Conservation (phyloP, 257 asterid genomes). For the Anisodus tanguticus region DNA sequence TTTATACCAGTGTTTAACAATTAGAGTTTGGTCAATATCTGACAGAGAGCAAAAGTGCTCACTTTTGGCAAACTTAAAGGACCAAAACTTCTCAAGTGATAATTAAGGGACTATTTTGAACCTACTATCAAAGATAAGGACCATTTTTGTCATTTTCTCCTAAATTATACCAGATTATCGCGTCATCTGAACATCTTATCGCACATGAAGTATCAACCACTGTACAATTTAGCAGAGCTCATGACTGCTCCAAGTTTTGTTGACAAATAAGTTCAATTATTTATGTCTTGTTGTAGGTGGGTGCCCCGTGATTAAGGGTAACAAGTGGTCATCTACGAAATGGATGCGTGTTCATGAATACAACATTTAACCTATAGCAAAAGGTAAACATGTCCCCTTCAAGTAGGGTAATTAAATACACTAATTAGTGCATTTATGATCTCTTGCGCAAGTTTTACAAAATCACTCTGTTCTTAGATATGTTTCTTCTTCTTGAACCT, state of each 20-base stretch:
- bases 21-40: too few relatives aligned
- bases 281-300: constrained; percentile 40
- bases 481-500: constrained; percentile 4
- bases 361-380: constrained; percentile 32
- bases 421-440: neutral
- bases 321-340: constrained; percentile 58
- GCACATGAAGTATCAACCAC: neutral
- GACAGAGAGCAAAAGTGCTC: too few relatives aligned
- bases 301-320: constrained; percentile 53
- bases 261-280: neutral
- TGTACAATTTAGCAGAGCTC: neutral
- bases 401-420: neutral
- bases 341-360: constrained; percentile 52
- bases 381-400: neutral
- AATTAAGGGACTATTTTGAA: too few relatives aligned
- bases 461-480: neutral
- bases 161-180: neutral
- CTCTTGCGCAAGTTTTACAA: neutral
- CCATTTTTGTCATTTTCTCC: too few relatives aligned
- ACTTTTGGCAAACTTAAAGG: too few relatives aligned
- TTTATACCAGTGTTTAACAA: too few relatives aligned
- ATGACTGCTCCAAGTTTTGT: neutral
- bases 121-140: too few relatives aligned
- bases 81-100: too few relatives aligned
- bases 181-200: neutral